These are phyloP conservation scores for Pseudocercospora musae DNA, from an alignment of 2,329 filamentous ascomycete genomes.

Conservation along the genomic window DNA sequence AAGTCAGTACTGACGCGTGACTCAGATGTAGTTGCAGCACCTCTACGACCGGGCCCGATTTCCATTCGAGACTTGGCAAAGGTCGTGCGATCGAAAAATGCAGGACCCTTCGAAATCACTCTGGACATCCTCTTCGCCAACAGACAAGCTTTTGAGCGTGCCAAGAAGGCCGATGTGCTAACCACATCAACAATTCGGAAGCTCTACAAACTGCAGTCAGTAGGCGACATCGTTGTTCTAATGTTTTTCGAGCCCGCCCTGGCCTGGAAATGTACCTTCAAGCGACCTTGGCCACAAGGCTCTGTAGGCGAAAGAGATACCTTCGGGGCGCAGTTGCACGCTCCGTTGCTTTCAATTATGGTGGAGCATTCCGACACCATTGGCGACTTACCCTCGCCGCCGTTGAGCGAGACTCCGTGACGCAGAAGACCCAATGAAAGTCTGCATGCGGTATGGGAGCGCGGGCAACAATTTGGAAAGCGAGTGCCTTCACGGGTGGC, in stretches of 20 bases:
- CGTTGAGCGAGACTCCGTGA: not conserved
- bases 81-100: conserved; percentile 51
- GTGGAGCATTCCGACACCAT: not conserved
- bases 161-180: conserved; percentile 34
- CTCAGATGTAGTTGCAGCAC: not conserved
- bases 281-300: conserved; percentile 25
- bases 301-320: not conserved
- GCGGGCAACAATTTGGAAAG: not conserved
- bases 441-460: not conserved
- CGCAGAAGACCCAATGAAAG: not conserved
- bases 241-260: conserved; percentile 47
- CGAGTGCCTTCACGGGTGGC: not conserved
- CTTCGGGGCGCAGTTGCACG: not conserved
- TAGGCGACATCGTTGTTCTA: conserved; percentile 33
- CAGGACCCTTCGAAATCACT: conserved; percentile 52
- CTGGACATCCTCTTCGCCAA: conserved; percentile 51
- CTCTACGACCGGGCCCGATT: not conserved
- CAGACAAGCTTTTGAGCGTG: conserved; percentile 1
- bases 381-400: not conserved
- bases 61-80: not conserved
- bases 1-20: not conserved
- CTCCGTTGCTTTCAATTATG: not conserved
- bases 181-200: conserved; percentile 27
- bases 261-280: conserved; percentile 50
- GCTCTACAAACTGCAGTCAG: conserved; percentile 29